These are phyloP conservation scores for Hymenoscyphus linearis DNA, from an alignment of 2,329 filamentous ascomycete genomes.

Conservation along the genomic window DNA sequence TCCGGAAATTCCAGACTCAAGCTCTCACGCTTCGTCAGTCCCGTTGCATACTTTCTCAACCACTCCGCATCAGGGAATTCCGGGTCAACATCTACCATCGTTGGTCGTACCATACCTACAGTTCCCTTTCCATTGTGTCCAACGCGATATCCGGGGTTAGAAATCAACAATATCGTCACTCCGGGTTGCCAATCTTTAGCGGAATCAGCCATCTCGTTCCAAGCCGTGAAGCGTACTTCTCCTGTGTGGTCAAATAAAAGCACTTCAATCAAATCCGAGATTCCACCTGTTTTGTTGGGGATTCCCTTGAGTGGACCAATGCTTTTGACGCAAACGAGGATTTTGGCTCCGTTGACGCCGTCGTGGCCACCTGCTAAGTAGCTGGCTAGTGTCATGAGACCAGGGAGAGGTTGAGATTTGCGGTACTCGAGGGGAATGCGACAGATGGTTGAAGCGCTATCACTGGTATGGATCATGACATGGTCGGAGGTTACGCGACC, in stretches of 20 bases:
- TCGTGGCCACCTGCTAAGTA: conserved; percentile 52
- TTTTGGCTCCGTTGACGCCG: conserved; percentile 39
- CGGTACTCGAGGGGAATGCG: conserved; percentile 43
- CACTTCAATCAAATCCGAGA: conserved; percentile 44
- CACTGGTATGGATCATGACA: conserved; percentile 47
- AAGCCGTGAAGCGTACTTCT: conserved; percentile 48
- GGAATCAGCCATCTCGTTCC: conserved; percentile 44
- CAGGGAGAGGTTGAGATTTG: conserved; percentile 34
- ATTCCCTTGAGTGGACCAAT: conserved; percentile 48
- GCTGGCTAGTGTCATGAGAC: conserved; percentile 51
- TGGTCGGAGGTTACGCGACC: conserved; percentile 49
- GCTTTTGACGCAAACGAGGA: conserved; percentile 54
- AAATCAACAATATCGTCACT: conserved; percentile 45
- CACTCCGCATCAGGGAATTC: conserved; percentile 47
- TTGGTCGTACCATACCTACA: conserved; percentile 35
- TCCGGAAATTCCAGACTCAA: conserved; percentile 45
- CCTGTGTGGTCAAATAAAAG: conserved; percentile 54
- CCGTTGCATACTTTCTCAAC: conserved; percentile 44
- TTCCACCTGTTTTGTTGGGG: conserved; percentile 41
- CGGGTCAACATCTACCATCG: conserved; percentile 53
- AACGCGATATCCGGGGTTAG: conserved; percentile 29
- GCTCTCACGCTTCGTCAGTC: conserved; percentile 43
- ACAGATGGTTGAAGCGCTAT: conserved; percentile 38
- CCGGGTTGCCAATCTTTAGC: conserved; percentile 42
- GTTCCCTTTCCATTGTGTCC: conserved; percentile 22